Evolutionary conservation across 2,329 filamentous ascomycete genomes (phyloP), one percentile per base, ranked within the genome.

Genomic region (Incumbomyces delicatus): DNA sequence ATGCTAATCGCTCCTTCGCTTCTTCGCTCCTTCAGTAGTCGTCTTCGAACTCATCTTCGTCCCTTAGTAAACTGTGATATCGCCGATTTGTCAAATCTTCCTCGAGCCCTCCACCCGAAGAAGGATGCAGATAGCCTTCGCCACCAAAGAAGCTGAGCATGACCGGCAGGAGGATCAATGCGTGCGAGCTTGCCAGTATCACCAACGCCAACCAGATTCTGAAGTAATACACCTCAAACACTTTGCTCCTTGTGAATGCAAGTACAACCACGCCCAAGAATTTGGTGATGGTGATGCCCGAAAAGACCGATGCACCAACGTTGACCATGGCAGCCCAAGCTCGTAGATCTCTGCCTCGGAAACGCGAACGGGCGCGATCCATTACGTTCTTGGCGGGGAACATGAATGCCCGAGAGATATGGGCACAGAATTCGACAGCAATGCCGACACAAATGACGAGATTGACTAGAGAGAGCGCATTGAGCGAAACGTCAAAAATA

Each of bases 151-250:
- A 72, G 60, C 86, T 94, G 54, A 98, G 72, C 1, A 85, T 83
- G 1, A 96, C 92, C 0, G 92, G 92, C 57, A 98, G 70, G 64
- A 96, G 94, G 6, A 98, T 77, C 40, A 98, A 72, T 1, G 92
- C 87, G 64, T 98, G 92, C 8, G 82, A 75, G 6, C 87, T 87
- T 2, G 89, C 94, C 64, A 95, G 90, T 8, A 94, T 64, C 10
- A 98, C 89, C 46, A 98, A 76, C 6, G 89, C 84, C 14, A 95
- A 71, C 92, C 92, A 98, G 36, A 98, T 85, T 36, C 92, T 78
- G 75, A 98, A 98, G 67, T 98, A 98, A 69, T 98, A 98, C 48
- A 98, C 87, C 70, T 98, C 94, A 59, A 98, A 98, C 61, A 98
- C 98, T 77, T 96, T 98, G 65, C 87, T 94, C 43, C 86, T 74